A percentile compares a stretch with the other conserved stretches of the same genome.
Evolutionary conservation across 2,329 filamentous ascomycete species (phyloP).

Genomic region (Penicillium sp.): DNA sequence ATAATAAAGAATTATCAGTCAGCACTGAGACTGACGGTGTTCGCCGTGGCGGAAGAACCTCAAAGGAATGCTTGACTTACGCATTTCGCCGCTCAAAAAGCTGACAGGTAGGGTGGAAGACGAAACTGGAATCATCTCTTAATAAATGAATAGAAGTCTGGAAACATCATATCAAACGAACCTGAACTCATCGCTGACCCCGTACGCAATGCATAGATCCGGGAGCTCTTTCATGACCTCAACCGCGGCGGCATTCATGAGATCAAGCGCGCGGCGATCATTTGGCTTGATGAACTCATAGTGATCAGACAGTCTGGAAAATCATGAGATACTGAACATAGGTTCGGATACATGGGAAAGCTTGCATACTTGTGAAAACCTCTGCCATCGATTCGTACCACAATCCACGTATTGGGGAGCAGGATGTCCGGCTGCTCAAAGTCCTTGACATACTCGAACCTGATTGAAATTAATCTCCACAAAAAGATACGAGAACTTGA

Average conservation of each 20-base stretch:
- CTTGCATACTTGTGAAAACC: slow-evolving; percentile 82
- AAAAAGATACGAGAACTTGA: background rate
- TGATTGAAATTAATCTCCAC: slow-evolving; percentile 37
- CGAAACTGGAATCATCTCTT: slow-evolving; percentile 59
- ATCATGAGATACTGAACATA: slow-evolving; percentile 2
- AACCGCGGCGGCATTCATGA: slow-evolving; percentile 93
- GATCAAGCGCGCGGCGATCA: slow-evolving; percentile 77
- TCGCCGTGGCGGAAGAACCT: background rate
- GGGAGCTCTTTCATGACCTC: slow-evolving; percentile 79
- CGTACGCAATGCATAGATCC: slow-evolving; percentile 85
- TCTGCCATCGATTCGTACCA: slow-evolving; percentile 87
- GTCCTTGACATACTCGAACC: slow-evolving; percentile 87
- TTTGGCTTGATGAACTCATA: slow-evolving; percentile 92
- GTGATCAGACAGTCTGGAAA: slow-evolving; percentile 69
- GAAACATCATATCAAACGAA: slow-evolving; percentile 8
- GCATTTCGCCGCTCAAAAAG: slow-evolving; percentile 84
- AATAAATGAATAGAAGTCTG: background rate
- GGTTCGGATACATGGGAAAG: background rate
- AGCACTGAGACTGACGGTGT: background rate
- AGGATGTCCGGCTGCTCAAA: slow-evolving; percentile 83
- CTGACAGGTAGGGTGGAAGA: slow-evolving; percentile 77
- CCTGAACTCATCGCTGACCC: slow-evolving; percentile 89
- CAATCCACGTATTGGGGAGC: slow-evolving; percentile 91
- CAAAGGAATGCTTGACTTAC: slow-evolving; percentile 44
- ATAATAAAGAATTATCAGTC: background rate